Conservation (phyloP, 441 rosid genomes). For the Mallotus repandus region DNA sequence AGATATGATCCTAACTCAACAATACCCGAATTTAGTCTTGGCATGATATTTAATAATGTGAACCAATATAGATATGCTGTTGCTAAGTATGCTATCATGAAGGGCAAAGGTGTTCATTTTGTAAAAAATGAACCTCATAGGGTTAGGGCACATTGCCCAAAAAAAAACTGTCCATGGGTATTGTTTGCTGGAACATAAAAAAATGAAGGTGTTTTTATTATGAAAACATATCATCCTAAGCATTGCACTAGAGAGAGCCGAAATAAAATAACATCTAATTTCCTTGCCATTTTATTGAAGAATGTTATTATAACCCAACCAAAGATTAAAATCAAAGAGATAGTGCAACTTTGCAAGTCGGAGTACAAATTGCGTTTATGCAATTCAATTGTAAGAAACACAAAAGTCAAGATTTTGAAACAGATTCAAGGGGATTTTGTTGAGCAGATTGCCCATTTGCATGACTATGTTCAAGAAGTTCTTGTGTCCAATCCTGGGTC, state of each 20-base stretch:
- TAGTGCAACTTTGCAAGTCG: too few relatives aligned
- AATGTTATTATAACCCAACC: too few relatives aligned
- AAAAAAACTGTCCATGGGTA: neutral
- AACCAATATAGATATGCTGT: neutral
- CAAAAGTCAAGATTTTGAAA: neutral
- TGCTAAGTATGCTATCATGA: neutral
- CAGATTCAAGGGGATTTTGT: neutral
- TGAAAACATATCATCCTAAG: neutral
- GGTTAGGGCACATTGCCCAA: neutral
- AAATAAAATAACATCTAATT: neutral
- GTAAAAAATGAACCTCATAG: neutral
- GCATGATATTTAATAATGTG: neutral
- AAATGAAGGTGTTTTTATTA: neutral
- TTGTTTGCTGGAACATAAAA: neutral
- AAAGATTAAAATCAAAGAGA: too few relatives aligned
- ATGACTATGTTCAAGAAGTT: too few relatives aligned
- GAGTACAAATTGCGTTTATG: neutral
- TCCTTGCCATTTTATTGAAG: neutral
- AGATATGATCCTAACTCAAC: neutral
- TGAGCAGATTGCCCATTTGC: too few relatives aligned
- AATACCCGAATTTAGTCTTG: neutral
- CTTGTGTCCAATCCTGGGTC: too few relatives aligned
- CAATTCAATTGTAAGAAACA: neutral
- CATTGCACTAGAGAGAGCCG: neutral
- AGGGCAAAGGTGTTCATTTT: neutral